A percentile compares a stretch with the other conserved stretches of the same genome.
These are phyloP conservation scores for Ceratocystiopsis sp. DNA, from an alignment of 2,329 filamentous ascomycete genomes.

Conservation along the genomic window DNA sequence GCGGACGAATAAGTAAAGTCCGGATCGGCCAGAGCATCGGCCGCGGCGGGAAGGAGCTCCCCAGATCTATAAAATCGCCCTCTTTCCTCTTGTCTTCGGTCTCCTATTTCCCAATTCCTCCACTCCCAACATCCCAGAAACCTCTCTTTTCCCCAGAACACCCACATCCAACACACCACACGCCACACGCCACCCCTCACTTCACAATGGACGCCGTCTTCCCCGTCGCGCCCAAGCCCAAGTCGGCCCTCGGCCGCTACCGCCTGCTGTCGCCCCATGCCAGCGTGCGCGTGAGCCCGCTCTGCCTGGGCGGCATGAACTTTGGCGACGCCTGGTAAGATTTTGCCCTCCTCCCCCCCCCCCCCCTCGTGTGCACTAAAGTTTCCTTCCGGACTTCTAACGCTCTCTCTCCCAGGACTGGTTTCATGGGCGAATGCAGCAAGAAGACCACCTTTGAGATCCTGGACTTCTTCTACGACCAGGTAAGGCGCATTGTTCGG, in stretches of 20 bases:
- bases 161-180: no score
- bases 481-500: slow-evolving; percentile 17
- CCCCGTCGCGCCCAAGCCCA: slow-evolving; percentile 22
- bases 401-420: slow-evolving; percentile 20
- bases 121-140: no score
- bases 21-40: no score
- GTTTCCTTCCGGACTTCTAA: neutral
- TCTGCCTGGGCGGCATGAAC: slow-evolving; percentile 49
- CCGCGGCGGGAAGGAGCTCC: no score
- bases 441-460: slow-evolving; percentile 45
- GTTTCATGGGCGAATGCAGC: slow-evolving; percentile 45
- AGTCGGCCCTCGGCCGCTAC: slow-evolving; percentile 46
- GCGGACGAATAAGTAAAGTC: no score
- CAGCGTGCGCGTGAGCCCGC: slow-evolving; percentile 46
- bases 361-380: neutral
- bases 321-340: slow-evolving; percentile 39
- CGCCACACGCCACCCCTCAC: no score
- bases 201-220: no score
- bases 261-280: slow-evolving; percentile 50
- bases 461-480: slow-evolving; percentile 46
- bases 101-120: no score
- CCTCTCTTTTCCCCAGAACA: no score
- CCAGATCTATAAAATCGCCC: no score
- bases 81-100: no score
- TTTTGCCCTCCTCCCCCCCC: no score